Evolutionary conservation across 164 flowering plant genomes (phyloP).

Genomic region (Echeveria elegans): DNA sequence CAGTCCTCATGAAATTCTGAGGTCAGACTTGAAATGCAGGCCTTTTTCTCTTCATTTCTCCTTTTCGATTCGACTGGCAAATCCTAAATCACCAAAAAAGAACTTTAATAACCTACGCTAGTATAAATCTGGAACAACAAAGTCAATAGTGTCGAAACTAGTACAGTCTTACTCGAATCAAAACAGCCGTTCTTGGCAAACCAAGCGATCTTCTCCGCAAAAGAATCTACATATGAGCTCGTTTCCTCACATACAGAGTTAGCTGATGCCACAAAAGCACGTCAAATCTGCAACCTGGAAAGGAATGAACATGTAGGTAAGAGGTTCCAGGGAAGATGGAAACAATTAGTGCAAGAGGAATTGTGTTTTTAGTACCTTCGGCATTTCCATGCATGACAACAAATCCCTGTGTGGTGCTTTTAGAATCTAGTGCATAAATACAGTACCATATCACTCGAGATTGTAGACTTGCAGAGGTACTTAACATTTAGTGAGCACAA

Average conservation of each 20-base stretch:
- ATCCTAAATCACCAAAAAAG: slow-evolving; percentile 38
- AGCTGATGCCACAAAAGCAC: slow-evolving; percentile 90
- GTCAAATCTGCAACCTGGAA: slow-evolving; percentile 81
- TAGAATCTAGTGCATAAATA: slow-evolving; percentile 41
- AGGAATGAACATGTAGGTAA: neutral
- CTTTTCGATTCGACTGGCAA: slow-evolving; percentile 56
- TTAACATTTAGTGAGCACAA: neutral
- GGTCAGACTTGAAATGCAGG: slow-evolving; percentile 55
- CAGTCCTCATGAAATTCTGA: slow-evolving; percentile 91
- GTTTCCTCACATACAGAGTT: slow-evolving; percentile 35
- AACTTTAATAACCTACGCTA: neutral
- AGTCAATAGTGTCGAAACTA: neutral
- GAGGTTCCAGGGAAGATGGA: slow-evolving; percentile 1
- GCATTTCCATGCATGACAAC: slow-evolving; percentile 84
- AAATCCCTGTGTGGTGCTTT: slow-evolving; percentile 95
- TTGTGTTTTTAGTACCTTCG: slow-evolving; percentile 47
- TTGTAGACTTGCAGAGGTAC: too few species aligned
- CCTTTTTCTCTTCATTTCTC: slow-evolving; percentile 59
- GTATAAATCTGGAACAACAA: neutral
- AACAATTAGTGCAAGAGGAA: neutral
- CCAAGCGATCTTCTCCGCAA: slow-evolving; percentile 81
- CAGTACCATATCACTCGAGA: neutral
- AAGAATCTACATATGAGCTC: slow-evolving; percentile 57
- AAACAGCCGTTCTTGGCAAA: slow-evolving; percentile 76
- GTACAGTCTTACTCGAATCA: slow-evolving; percentile 62